Conservation (phyloP, 2,329 filamentous ascomycete genomes). For the Fusarium sp. region DNA sequence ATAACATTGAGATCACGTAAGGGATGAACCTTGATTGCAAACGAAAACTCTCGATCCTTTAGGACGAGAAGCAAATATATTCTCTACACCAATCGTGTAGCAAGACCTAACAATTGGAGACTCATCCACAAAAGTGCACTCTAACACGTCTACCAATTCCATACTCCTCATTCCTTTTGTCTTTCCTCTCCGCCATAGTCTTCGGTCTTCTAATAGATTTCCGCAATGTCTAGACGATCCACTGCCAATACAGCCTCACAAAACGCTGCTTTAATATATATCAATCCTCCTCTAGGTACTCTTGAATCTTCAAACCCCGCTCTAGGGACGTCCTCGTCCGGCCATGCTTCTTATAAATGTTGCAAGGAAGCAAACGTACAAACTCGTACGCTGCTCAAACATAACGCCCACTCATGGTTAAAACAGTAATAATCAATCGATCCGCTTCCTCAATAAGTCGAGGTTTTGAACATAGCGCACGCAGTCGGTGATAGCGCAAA, state of each 20-base stretch:
- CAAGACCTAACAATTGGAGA: constrained; percentile 2
- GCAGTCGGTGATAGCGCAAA: constrained; percentile 6
- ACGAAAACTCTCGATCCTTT: constrained; percentile 3
- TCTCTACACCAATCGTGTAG: constrained; percentile 15
- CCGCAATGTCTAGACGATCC: constrained; percentile 20
- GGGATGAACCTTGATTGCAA: neutral
- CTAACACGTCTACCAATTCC: constrained; percentile 2
- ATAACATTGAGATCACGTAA: neutral
- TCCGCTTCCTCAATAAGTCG: neutral
- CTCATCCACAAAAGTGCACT: constrained; percentile 12
- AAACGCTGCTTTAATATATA: constrained; percentile 5
- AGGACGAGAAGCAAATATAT: constrained; percentile 22
- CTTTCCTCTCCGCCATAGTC: constrained; percentile 4
- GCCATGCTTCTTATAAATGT: constrained; percentile 25
- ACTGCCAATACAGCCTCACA: constrained; percentile 3
- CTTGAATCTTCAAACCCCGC: constrained; percentile 10
- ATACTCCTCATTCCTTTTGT: constrained; percentile 3
- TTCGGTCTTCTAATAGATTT: constrained; percentile 24
- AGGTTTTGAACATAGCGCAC: constrained; percentile 3
- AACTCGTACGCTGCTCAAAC: constrained; percentile 15
- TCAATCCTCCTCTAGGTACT: constrained; percentile 7
- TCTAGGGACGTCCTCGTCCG: constrained; percentile 29
- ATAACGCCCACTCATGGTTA: constrained; percentile 36
- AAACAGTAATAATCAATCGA: constrained; percentile 14
- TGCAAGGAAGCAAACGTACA: constrained; percentile 17